Base-by-base conservation (phyloP, 371 early-diverging fungal genomes). In the Rhizopus arrhizus region DNA sequence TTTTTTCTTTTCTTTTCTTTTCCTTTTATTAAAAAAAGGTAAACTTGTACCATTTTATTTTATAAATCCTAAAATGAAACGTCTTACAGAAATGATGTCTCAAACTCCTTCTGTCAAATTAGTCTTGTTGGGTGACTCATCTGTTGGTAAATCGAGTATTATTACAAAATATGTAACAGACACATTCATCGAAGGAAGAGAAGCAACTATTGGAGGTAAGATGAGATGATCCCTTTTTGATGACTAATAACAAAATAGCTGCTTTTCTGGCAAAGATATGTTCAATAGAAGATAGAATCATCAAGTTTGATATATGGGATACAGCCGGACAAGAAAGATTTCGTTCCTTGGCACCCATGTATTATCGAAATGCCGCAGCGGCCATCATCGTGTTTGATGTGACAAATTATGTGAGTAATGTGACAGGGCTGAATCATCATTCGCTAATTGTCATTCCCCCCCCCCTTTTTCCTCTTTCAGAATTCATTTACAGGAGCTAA, bases 321-420 rank as follows among this genome's bases (percentile, higher is more conserved):
- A 96, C 95, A n/a, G 95, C 95, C 15, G 95, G 91, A 38, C 96
- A 92, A 80, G 80, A 96, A 72, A 85, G 95, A 56, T 96, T 88
- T 66, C 88, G 89, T 74, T 89, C 89, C 29, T 85, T 99, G 50
- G 99, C 99, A 29, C 98, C 97, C 40, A 97, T 96, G 95, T 99
- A 98, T 78, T 99, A 99, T 78, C 84, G 99, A 59, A 95, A 95
- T 66, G 98, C 99, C 4, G 91, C 92, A 73, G 95, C 94, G n/a
- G 96, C 97, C 2, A 87, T 96, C 9, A 93, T 97, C 11, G 96
- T 93, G 3, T 99, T 96, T 77, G 99, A 99, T 68, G 66, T 79
- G 62, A 97, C 98, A 42, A 94, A 95, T 76, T 76, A 88, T 58
- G 88, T 86, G 77, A 72, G 82, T 71, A 31, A 12, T 15, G 32